A percentile compares a stretch with the other conserved stretches of the same genome.
Conservation (phyloP, 1,284 basidiomycete species). For the Veloboletus limbatus region DNA sequence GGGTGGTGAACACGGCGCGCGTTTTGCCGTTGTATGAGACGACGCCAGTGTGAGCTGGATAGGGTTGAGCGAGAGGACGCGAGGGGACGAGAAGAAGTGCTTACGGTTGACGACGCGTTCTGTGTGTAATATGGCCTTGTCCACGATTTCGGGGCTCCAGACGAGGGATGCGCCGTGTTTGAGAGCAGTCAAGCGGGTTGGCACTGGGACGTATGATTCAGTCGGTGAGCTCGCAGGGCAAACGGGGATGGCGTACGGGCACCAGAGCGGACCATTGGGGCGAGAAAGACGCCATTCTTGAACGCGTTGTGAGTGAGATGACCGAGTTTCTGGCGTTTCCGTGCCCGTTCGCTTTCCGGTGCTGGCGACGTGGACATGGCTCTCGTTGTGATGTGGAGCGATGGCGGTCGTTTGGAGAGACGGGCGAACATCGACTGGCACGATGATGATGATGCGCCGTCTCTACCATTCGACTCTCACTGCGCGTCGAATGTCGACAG, state of each 20-base stretch:
- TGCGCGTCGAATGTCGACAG: conserved; percentile 43
- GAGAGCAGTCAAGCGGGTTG: conserved; percentile 81
- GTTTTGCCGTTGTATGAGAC: conserved; percentile 83
- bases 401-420: not conserved
- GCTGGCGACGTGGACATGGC: conserved; percentile 52
- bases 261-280: conserved; percentile 95
- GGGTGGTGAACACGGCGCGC: conserved; percentile 86
- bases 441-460: too few relatives aligned
- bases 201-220: conserved; percentile 54
- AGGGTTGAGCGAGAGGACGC: conserved; percentile 5
- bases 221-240: not conserved
- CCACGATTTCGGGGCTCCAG: conserved; percentile 97
- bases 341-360: conserved; percentile 37
- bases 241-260: conserved; percentile 55
- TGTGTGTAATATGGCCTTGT: conserved; percentile 91
- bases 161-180: conserved; percentile 94
- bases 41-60: conserved; percentile 78
- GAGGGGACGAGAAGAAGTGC: conserved; percentile 24
- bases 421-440: conserved; percentile 17
- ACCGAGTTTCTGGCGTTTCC: conserved; percentile 54
- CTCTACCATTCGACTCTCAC: too few relatives aligned
- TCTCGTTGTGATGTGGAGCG: too few relatives aligned
- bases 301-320: conserved; percentile 64
- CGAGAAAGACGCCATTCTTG: conserved; percentile 83
- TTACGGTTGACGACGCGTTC: conserved; percentile 81